Base-by-base conservation (phyloP, 257 asterid species). In the Orobanche coerulescens region DNA sequence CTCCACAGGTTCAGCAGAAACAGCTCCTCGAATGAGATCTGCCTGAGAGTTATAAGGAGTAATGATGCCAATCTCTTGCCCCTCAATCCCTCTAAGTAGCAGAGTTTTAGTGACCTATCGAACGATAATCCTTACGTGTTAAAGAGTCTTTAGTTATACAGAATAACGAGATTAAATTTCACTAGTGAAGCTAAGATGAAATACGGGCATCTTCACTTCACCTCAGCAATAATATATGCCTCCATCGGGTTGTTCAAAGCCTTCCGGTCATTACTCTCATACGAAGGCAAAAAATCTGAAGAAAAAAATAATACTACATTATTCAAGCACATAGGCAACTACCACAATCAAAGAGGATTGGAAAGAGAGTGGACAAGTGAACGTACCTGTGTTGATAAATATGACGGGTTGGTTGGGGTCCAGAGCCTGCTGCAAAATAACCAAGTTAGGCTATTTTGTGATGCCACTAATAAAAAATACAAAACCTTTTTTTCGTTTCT, bases 11-110 rank as follows among this genome's bases (percentile, higher is more conserved):
- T 79, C 75, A 24, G 88, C 75, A 24, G 88, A 71, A 71, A 84
- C 81, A 67, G 79, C 68, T 76, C 71, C 83, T 40, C 73, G 81
- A 57, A 88, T 82, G 64, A 84, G 85, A 75, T 84, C 81, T 62
- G 85, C 86, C 81, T 88, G 98, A 68, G 94, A 72, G 75, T 92
- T 92, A 73, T 88, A 92, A 26, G 97, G 97, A 56, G 98, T 88
- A 74, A 92, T 92, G 70, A 92, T 76, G 65, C 97, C 98, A 68
- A 92, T 86, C 24, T 78, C 84, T 62, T 79, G 81, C 66, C 75
- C 86, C 75, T 77, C 78, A 65, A 88, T 79, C 65, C 97, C 95
- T 71, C 88, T 66, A 13, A 60, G 71, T 56, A 84, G 56, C 72
- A 92, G 74, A 46, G 74, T 70, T 56, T 78, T 71, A 58, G 79